phyloP scores from a whole-genome alignment of 106 monocot genomes.

The Xerophyta viscosa region DNA sequence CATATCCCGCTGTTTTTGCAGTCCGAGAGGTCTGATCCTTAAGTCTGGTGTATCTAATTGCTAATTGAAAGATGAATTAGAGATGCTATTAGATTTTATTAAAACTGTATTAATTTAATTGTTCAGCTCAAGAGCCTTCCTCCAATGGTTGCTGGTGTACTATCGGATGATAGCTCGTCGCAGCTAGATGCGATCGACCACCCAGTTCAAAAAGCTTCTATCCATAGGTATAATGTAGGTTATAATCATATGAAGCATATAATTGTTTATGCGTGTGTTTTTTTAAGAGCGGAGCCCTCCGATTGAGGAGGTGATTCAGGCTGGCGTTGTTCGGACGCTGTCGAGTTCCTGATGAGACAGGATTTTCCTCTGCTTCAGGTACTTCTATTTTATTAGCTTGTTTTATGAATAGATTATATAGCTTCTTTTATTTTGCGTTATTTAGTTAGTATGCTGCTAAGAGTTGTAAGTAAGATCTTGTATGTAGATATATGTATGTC shows the following conservation, averaged over 20 bases:
- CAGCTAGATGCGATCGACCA: conserved; percentile 66
- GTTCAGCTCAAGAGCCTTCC: conserved; percentile 47
- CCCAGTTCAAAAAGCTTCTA: conserved; percentile 62
- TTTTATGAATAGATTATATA: too few relatives aligned
- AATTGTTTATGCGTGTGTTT: neutral
- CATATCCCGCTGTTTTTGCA: neutral
- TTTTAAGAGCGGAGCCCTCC: conserved; percentile 65
- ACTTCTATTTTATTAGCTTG: too few relatives aligned
- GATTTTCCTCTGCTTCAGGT: conserved; percentile 75
- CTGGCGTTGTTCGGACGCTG: conserved; percentile 66
- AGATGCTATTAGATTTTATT: neutral
- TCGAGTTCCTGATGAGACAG: conserved; percentile 62
- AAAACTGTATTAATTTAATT: neutral
- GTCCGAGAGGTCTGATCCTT: neutral
- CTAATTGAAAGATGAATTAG: too few relatives aligned
- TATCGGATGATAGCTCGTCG: conserved; percentile 31
- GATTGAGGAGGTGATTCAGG: conserved; percentile 64
- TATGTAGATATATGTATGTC: too few relatives aligned
- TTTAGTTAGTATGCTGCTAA: too few relatives aligned
- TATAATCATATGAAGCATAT: too few relatives aligned
- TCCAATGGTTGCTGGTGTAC: conserved; percentile 48
- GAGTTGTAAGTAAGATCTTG: too few relatives aligned
- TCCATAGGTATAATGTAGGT: conserved; percentile 62
- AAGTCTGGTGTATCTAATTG: neutral
- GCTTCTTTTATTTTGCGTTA: too few relatives aligned